phyloP scores from a whole-genome alignment of 441 rosid genomes.

The Gossypium davidsonii region DNA sequence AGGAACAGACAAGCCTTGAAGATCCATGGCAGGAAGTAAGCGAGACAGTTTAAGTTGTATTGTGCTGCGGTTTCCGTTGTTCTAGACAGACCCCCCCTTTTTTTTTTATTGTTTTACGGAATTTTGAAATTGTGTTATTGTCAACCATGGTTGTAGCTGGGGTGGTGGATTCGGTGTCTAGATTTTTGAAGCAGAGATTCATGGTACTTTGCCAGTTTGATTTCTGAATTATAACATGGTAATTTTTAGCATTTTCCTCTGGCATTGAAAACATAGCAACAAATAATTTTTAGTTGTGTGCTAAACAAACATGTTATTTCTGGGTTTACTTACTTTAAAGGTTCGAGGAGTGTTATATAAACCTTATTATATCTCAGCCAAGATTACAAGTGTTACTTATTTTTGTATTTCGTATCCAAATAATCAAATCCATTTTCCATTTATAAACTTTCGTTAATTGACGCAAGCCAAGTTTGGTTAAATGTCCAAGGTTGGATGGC shows the following conservation, averaged over 20 bases:
- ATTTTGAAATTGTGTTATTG: not conserved
- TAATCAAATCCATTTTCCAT: too few species aligned
- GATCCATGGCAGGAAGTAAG: slow-evolving; percentile 29
- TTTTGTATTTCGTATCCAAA: too few species aligned
- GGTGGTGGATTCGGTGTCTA: not conserved
- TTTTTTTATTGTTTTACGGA: too few species aligned
- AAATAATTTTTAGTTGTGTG: too few species aligned
- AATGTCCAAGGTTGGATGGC: too few species aligned
- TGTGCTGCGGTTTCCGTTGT: not conserved
- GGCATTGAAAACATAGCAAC: not conserved
- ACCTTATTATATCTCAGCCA: too few species aligned
- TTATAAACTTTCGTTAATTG: too few species aligned
- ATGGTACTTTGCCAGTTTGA: not conserved
- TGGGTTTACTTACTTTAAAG: too few species aligned
- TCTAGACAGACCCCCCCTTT: not conserved
- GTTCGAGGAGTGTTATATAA: too few species aligned
- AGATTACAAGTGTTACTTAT: too few species aligned
- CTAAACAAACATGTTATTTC: too few species aligned
- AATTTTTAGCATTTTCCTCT: not conserved
- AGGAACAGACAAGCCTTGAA: slow-evolving; percentile 67
- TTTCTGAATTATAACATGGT: not conserved
- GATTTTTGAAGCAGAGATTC: not conserved
- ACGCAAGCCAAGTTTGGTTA: too few species aligned
- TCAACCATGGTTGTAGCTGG: not conserved
- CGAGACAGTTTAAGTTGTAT: not conserved